Evolutionary conservation across 2,329 filamentous ascomycete species (phyloP), one percentile per base, ranked within the genome.

Genomic region (Penicillium sp.): DNA sequence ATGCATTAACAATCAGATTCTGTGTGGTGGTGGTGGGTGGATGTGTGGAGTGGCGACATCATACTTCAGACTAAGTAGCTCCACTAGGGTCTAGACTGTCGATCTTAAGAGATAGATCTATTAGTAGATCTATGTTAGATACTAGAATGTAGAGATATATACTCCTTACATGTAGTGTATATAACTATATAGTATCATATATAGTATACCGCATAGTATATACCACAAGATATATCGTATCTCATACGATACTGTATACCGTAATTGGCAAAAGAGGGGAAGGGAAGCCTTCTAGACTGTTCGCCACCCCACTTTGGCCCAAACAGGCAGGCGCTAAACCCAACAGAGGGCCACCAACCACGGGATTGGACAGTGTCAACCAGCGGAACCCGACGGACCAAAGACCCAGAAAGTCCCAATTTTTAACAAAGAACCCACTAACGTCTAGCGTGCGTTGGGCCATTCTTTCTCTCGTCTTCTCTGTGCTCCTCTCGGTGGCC

Each of bases 351-450:
- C 3, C 1, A 7, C 26, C 13, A 26, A 40, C 37, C 37, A 26
- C 9, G 37, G 37, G 4, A 24, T 1, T 1, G 2, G 3, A 17
- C 23, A 9, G 42, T 50, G 51, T 61, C 54, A 55, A 56, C 58
- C 60, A 52, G 46, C 58, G 60, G 60, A 60, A 58, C 60, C 21
- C 9, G 24, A 44, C 58, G 58, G 58, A n/a, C n/a, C n/a, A n/a
- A n/a, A n/a, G n/a, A n/a, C n/a, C n/a, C n/a, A n/a, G n/a, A n/a
- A n/a, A 56, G 49, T 3, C 2, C 26, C 39, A 42, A 42, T 20
- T 30, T 30, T 12, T 40, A 46, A 34, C 26, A 42, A 46, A 54
- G 44, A 44, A 33, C 17, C 49, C 39, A 44, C 49, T 41, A 41
- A 46, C 48, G 44, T 49, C 12, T 32, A 32, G 29, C 29, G 29